Conservation (phyloP, 768 basidiomycete genomes). For the Lenzites betulinus region DNA sequence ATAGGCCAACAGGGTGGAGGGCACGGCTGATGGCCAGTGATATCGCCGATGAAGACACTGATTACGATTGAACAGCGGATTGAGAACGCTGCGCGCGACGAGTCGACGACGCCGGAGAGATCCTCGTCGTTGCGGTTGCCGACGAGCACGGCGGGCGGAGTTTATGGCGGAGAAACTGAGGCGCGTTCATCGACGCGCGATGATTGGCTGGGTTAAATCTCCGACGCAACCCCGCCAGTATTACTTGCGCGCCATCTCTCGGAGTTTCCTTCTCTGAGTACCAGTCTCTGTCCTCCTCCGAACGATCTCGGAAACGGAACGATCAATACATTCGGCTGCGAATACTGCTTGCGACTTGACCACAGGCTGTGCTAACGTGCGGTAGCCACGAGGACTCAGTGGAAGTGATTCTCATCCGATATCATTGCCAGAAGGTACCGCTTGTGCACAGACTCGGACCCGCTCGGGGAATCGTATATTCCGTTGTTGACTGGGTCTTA, state of each 20-base stretch:
- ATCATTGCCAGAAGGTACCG: background rate
- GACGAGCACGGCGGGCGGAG: background rate
- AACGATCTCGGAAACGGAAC: background rate
- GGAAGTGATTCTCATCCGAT: conserved; percentile 11
- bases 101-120: background rate
- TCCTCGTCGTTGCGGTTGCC: background rate
- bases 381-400: background rate
- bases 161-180: background rate
- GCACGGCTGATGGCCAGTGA: conserved; percentile 14
- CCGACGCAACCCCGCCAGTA: background rate
- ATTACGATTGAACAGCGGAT: background rate
- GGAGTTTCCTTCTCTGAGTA: background rate
- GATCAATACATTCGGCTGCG: background rate
- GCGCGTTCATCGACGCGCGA: conserved; percentile 1
- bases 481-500: background rate
- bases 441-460: background rate
- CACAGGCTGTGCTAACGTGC: background rate
- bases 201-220: conserved; percentile 1
- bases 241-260: background rate
- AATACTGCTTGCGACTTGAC: background rate
- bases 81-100: background rate
- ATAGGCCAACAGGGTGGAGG: conserved; percentile 18
- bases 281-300: background rate
- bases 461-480: background rate
- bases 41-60: conserved; percentile 12